Conservation (phyloP, 2,329 filamentous ascomycete genomes). For the Xylariales sp. region DNA sequence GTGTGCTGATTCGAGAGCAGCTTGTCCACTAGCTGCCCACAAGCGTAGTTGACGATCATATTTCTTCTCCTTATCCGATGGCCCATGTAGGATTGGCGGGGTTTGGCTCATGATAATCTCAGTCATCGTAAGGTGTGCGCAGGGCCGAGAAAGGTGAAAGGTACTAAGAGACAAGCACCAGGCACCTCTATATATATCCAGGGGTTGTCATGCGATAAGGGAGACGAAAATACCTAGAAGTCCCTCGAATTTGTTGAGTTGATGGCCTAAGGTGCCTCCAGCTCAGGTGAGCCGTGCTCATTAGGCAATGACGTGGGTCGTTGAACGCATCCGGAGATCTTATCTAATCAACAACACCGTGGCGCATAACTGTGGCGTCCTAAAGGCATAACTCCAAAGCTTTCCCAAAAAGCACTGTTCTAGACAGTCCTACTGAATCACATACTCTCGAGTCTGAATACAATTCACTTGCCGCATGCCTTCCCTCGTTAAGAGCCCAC, state of each 20-base stretch:
- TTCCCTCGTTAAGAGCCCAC: too few relatives aligned
- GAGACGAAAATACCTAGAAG: not conserved
- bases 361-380: not conserved
- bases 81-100: constrained; percentile 45
- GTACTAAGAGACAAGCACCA: not conserved
- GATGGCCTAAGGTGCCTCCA: not conserved
- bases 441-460: too few relatives aligned
- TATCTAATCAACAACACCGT: not conserved
- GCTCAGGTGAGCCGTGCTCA: not conserved
- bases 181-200: not conserved
- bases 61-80: constrained; percentile 64
- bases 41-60: constrained; percentile 94
- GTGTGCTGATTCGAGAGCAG: constrained; percentile 83
- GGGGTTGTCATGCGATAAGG: too few relatives aligned
- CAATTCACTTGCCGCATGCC: too few relatives aligned
- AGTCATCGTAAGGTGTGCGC: constrained; percentile 30
- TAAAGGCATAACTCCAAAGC: too few relatives aligned
- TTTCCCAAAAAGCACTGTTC: too few relatives aligned
- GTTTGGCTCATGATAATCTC: constrained; percentile 40
- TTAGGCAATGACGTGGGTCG: not conserved
- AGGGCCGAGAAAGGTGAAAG: not conserved
- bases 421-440: too few relatives aligned
- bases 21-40: constrained; percentile 90
- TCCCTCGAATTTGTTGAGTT: not conserved
- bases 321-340: not conserved